These are phyloP conservation scores for Lathyrus tuberosus DNA, from an alignment of 306 rosid species.

Conservation along the genomic window DNA sequence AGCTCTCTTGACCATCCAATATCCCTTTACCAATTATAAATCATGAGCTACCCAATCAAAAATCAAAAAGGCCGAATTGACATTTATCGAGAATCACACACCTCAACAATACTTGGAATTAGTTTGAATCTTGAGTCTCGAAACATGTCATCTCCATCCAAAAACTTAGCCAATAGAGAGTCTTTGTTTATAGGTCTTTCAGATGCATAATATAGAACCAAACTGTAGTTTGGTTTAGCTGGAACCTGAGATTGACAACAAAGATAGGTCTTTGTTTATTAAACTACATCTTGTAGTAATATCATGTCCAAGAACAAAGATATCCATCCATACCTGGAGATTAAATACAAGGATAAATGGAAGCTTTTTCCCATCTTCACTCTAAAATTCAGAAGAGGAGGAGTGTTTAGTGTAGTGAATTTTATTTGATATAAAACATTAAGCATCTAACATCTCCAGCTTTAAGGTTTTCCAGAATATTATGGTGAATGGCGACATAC, in stretches of 20 bases:
- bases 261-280: too few relatives aligned
- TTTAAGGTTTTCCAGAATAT: not conserved
- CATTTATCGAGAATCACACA: conserved; percentile 40
- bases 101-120: conserved; percentile 97
- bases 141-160: conserved; percentile 71
- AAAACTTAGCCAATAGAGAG: conserved; percentile 80
- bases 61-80: conserved; percentile 4
- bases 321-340: too few relatives aligned
- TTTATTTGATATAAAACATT: conserved; percentile 16
- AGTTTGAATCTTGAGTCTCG: conserved; percentile 89
- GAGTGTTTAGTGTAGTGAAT: conserved; percentile 24
- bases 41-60: conserved; percentile 24
- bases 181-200: conserved; percentile 70
- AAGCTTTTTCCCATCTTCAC: conserved; percentile 77
- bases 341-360: conserved; percentile 83
- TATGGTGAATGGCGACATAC: not conserved
- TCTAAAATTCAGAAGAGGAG: conserved; percentile 53
- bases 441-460: too few relatives aligned
- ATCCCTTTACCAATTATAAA: conserved; percentile 67
- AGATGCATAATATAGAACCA: conserved; percentile 84
- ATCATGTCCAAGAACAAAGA: too few relatives aligned
- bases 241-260: conserved; percentile 67
- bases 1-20: conserved; percentile 99
- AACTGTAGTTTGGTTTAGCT: conserved; percentile 91
- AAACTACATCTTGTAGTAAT: too few relatives aligned